Conservation (phyloP, 805 yeast species). For the Phaffomyces antillensis region DNA sequence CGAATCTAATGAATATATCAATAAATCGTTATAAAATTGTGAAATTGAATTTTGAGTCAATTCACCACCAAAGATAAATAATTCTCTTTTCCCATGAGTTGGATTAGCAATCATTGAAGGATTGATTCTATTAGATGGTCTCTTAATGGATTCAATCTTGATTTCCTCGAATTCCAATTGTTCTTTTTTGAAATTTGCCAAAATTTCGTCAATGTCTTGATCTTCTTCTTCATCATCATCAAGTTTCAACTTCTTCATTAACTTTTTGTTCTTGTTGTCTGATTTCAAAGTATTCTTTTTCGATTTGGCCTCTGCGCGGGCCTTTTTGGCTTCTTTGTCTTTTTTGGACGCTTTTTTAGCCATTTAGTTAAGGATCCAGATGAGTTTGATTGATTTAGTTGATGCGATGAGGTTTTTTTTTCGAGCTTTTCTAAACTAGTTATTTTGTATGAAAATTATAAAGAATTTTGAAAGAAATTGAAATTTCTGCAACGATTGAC, state of each 20-base stretch:
- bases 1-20: constrained; percentile 64
- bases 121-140: constrained; percentile 67
- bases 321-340: constrained; percentile 87
- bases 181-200: constrained; percentile 69
- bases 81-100: constrained; percentile 65
- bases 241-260: constrained; percentile 66
- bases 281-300: constrained; percentile 72
- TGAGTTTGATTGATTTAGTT: no score
- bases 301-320: constrained; percentile 74
- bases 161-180: constrained; percentile 76
- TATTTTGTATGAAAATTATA: no score
- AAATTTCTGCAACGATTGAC: no score
- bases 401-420: neutral
- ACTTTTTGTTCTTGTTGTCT: constrained; percentile 65
- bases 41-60: constrained; percentile 42
- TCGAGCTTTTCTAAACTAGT: neutral
- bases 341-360: constrained; percentile 83
- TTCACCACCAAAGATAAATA: constrained; percentile 90
- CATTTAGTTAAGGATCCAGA: constrained; percentile 36
- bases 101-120: constrained; percentile 74
- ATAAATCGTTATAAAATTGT: constrained; percentile 75
- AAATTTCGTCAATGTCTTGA: constrained; percentile 75
- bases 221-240: constrained; percentile 84
- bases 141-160: constrained; percentile 44
- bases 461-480: no score